phyloP scores from a whole-genome alignment of 2,329 filamentous ascomycete genomes.

The Sporothrix globosa region DNA sequence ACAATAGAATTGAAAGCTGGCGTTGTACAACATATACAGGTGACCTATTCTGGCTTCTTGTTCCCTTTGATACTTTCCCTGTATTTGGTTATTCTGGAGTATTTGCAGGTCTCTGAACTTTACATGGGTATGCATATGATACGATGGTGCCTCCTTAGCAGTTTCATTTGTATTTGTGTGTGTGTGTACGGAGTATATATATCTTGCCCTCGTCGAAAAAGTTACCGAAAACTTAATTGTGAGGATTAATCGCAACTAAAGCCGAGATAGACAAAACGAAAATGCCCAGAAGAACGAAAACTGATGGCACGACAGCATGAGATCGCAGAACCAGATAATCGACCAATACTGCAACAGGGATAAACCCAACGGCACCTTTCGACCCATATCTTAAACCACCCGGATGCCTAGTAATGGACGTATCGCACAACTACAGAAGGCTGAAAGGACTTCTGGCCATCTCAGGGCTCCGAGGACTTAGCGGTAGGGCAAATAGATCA shows the following conservation, averaged over 20 bases:
- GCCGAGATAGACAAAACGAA: not conserved
- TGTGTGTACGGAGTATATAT: no score
- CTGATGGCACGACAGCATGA: not conserved
- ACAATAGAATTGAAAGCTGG: not conserved
- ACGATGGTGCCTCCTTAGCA: no score
- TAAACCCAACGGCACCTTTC: not conserved
- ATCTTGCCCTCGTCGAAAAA: no score
- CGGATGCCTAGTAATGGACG: no score
- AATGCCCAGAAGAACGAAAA: not conserved
- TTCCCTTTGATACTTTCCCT: no score
- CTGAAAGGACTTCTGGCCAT: slow-evolving; percentile 83
- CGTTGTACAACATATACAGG: no score
- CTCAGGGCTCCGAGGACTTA: slow-evolving; percentile 84
- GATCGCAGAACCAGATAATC: not conserved
- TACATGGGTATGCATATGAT: no score
- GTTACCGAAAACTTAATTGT: no score
- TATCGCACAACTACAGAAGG: slow-evolving; percentile 45
- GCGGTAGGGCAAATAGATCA: slow-evolving; percentile 82
- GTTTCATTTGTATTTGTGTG: no score
- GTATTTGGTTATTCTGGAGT: no score
- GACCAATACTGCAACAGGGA: not conserved
- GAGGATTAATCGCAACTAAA: not conserved
- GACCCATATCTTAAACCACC: not conserved
- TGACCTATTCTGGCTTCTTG: no score
- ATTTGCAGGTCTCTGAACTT: no score